Conservation (phyloP, 2,329 filamentous ascomycete species). For the Albophoma yamanashiensis region DNA sequence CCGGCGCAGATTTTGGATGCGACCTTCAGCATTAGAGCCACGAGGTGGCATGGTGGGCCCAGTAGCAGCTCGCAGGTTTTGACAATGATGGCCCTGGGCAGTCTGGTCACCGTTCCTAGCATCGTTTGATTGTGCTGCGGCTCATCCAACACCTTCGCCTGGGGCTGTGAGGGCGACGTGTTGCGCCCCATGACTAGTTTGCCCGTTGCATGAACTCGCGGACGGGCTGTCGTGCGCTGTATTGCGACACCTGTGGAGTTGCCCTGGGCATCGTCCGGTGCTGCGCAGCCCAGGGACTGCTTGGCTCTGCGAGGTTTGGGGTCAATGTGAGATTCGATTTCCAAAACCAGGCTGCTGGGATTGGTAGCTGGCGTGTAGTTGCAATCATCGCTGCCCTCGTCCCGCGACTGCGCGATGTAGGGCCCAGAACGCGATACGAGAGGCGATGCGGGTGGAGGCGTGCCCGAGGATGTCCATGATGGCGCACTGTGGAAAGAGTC, state of each 20-base stretch:
- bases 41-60: slow-evolving; percentile 68
- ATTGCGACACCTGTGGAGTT: not conserved
- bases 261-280: not conserved
- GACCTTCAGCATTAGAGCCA: slow-evolving; percentile 71
- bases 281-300: not conserved
- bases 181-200: not conserved
- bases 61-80: slow-evolving; percentile 70
- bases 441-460: slow-evolving; percentile 30
- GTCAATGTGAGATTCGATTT: not conserved
- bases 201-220: not conserved
- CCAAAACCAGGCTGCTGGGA: not conserved
- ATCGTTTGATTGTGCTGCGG: not conserved
- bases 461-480: slow-evolving; percentile 36
- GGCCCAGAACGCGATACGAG: not conserved
- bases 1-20: slow-evolving; percentile 62
- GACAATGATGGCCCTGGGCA: slow-evolving; percentile 50
- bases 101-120: slow-evolving; percentile 4
- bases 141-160: not conserved
- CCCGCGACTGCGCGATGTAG: not conserved
- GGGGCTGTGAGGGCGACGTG: not conserved
- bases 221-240: not conserved
- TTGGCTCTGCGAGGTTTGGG: too few species aligned
- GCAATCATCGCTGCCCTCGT: not conserved
- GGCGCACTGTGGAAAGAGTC: slow-evolving; percentile 46
- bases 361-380: not conserved